Percentiles rank a stretch among this genome's conserved stretches.
These are phyloP conservation scores for Eustoma russellianum DNA, from an alignment of 257 asterid genomes.

Conservation along the genomic window DNA sequence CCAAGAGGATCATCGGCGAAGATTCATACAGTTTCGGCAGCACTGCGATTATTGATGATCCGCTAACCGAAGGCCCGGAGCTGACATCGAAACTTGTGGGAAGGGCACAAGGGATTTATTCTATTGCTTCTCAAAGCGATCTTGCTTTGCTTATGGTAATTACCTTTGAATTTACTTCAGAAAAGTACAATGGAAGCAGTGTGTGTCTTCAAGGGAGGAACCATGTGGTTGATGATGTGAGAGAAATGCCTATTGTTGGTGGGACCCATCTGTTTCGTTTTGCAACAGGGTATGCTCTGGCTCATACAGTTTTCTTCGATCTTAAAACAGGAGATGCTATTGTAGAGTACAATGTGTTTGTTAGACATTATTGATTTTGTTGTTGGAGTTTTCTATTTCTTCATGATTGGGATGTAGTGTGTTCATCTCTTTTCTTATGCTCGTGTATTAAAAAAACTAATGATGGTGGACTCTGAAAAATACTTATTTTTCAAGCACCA, in stretches of 20 bases:
- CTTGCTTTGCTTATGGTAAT: slow-evolving; percentile 23
- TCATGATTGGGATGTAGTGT: too few relatives aligned
- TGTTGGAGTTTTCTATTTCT: too few relatives aligned
- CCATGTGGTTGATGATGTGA: slow-evolving; percentile 4
- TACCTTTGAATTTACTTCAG: slow-evolving; percentile 18
- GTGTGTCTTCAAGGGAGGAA: slow-evolving; percentile 2
- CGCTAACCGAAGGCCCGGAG: slow-evolving; percentile 14
- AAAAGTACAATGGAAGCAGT: slow-evolving; percentile 7
- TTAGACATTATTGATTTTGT: slow-evolving; percentile 23
- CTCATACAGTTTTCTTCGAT: slow-evolving; percentile 22
- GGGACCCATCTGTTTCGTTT: slow-evolving; percentile 48
- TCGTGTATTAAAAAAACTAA: too few relatives aligned
- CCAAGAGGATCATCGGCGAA: slow-evolving; percentile 13
- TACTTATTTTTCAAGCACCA: too few relatives aligned
- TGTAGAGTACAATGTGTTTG: slow-evolving; percentile 53
- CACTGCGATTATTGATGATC: slow-evolving; percentile 27
- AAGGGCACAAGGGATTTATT: slow-evolving; percentile 35
- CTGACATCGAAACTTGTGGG: slow-evolving; percentile 26
- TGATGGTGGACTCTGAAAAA: too few relatives aligned
- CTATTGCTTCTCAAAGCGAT: slow-evolving; percentile 22
- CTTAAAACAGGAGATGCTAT: slow-evolving; percentile 40
- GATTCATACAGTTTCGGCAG: slow-evolving; percentile 12
- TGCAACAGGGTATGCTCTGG: slow-evolving; percentile 51
- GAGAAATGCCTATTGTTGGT: slow-evolving; percentile 64
- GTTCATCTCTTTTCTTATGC: too few relatives aligned